These are phyloP conservation scores for Penicillium sumatraense DNA, from an alignment of 2,329 filamentous ascomycete species.

Conservation along the genomic window DNA sequence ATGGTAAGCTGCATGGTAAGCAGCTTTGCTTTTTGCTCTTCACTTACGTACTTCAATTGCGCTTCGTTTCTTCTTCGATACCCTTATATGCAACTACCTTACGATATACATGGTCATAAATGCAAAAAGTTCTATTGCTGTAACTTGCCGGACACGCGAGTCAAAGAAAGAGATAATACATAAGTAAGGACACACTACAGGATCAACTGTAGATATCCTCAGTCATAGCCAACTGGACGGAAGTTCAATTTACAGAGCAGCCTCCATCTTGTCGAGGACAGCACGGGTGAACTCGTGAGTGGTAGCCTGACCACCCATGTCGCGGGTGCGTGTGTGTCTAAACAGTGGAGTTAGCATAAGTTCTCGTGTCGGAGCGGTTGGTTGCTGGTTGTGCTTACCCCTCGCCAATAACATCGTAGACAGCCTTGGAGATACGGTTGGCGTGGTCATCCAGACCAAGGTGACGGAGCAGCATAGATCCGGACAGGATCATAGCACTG, in stretches of 20 bases:
- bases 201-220: conserved; percentile 24
- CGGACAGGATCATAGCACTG: conserved; percentile 90
- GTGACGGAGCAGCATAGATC: conserved; percentile 96
- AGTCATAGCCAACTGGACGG: conserved; percentile 29
- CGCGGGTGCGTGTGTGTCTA: conserved; percentile 86
- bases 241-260: conserved; percentile 56
- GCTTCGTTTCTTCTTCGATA: conserved; percentile 25
- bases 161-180: conserved; percentile 36
- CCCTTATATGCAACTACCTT: conserved; percentile 5
- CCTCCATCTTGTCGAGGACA: conserved; percentile 94
- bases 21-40: conserved; percentile 82
- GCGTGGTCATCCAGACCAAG: conserved; percentile 97
- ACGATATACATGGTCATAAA: conserved; percentile 13
- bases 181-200: conserved; percentile 25
- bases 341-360: conserved; percentile 24
- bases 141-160: conserved; percentile 31
- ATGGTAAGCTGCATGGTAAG: too few species aligned
- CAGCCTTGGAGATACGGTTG: conserved; percentile 89
- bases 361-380: too few species aligned
- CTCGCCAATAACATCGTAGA: conserved; percentile 82
- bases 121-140: conserved; percentile 30
- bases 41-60: too few species aligned
- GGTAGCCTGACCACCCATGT: conserved; percentile 90
- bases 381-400: conserved; percentile 69
- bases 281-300: conserved; percentile 96